Conservation (phyloP, 495 filamentous ascomycete species). For the Penicillium subrubescens region DNA sequence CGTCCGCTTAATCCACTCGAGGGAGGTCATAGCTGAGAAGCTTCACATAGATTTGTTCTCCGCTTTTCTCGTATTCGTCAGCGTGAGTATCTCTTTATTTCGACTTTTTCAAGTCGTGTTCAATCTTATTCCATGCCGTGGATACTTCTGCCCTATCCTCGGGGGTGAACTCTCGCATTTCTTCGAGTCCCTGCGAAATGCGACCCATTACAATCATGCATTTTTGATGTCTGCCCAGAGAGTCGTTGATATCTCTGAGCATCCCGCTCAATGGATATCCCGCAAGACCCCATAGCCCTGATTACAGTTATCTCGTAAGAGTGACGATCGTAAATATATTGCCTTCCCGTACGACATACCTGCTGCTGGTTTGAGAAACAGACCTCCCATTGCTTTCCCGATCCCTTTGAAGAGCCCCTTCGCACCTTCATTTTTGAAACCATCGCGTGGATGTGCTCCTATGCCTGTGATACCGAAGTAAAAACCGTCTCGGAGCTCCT, state of each 20-base stretch:
- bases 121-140: neutral
- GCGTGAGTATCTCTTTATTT: neutral
- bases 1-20: neutral
- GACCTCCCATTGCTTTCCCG: constrained; percentile 72
- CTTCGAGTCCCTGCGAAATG: constrained; percentile 70
- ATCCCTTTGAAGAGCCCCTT: constrained; percentile 74
- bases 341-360: constrained; percentile 40
- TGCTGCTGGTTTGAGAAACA: constrained; percentile 69
- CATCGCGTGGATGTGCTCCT: constrained; percentile 67
- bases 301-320: constrained; percentile 8
- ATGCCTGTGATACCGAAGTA: constrained; percentile 74
- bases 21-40: neutral
- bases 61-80: neutral
- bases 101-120: neutral
- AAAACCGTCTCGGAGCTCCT: constrained; percentile 67
- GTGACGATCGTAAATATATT: constrained; percentile 19
- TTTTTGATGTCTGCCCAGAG: constrained; percentile 36
- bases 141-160: constrained; percentile 9
- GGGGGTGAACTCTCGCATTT: constrained; percentile 35
- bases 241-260: constrained; percentile 68
- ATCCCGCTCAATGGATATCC: constrained; percentile 77
- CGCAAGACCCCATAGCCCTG: constrained; percentile 62
- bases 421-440: constrained; percentile 67
- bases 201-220: constrained; percentile 37
- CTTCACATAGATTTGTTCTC: neutral